Base-by-base conservation (phyloP, 177 flowering plant species). In the Vitis hybrid region DNA sequence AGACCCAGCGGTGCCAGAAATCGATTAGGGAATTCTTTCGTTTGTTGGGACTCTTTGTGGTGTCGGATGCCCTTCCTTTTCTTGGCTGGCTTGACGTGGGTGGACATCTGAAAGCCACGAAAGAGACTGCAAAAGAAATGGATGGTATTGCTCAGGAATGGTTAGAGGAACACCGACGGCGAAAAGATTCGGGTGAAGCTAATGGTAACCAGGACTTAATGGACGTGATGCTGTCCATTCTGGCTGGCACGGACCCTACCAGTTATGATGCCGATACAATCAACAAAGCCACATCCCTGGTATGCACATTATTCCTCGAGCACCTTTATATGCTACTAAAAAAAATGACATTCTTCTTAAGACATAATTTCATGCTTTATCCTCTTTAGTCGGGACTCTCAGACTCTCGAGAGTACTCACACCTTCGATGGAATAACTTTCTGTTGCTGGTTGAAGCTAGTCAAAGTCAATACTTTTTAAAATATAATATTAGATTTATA, bases 211-310 rank as follows among this genome's bases (percentile, higher is more conserved):
- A 61, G 10, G 64, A 32, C 2, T 61, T 61, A 35, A 61, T 61
- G 64, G 48, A 61, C 32, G 35, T 61, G 46, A 24, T 61, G 64
- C 14, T 30, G 6, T 11, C 24, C 64, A 27, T 61, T 21, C 35
- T 61, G 2, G 46, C 6, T 9, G 64, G 46, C 7, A 12, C 32
- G 13, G 14, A 27, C 13, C 13, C 27, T 1, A 20, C 63, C 6
- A 48, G 32, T 1, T 60, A 13, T 27, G 63, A 60, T 20, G 41
- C 30, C 30, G 63, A 60, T 0, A 60, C 63, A 27, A 20, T 60
- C 12, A 60, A 20, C 30, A 60, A 60, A 35, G 63, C 63, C 11
- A 60, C 63, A 20, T 60, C 35, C 32, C 13, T 27, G 63, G 63
- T 60, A 21, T 27, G 30, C 30, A 3, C 30, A 27, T 27, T 27